A percentile compares a stretch with the other conserved stretches of the same genome.
Conservation (phyloP, 129 eudicot species). For the Solidago caesia region DNA sequence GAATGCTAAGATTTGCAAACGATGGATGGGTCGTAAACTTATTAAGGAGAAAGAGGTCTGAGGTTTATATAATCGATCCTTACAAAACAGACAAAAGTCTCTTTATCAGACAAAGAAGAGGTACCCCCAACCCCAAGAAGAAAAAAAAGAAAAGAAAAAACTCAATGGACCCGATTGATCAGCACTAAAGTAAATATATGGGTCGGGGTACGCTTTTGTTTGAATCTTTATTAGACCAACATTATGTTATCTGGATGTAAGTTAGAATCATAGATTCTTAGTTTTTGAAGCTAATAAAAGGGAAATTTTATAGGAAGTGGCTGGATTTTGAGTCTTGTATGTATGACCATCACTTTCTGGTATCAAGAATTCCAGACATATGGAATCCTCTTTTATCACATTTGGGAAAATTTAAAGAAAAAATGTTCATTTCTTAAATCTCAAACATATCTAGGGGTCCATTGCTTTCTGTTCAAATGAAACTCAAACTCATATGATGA, state of each 20-base stretch:
- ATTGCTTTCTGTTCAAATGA: background rate
- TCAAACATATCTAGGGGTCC: background rate
- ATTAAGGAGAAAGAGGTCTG: slow-evolving; percentile 9
- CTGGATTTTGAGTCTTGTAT: slow-evolving; percentile 10
- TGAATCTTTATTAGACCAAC: slow-evolving; percentile 18
- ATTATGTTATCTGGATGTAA: slow-evolving; percentile 29
- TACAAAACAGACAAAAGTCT: slow-evolving; percentile 28
- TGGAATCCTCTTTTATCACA: slow-evolving; percentile 4
- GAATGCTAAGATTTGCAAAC: background rate
- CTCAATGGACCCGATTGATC: slow-evolving; percentile 29
- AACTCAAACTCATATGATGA: background rate
- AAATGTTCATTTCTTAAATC: background rate
- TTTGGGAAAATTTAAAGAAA: background rate
- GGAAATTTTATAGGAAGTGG: slow-evolving; percentile 26
- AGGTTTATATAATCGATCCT: background rate
- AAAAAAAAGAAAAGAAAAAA: slow-evolving; percentile 1
- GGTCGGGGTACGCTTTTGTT: slow-evolving; percentile 35
- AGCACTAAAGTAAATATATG: slow-evolving; percentile 29
- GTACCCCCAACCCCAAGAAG: slow-evolving; percentile 2
- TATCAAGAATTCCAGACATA: slow-evolving; percentile 28
- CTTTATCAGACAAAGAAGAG: slow-evolving; percentile 39
- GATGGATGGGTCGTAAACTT: background rate
- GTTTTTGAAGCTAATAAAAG: slow-evolving; percentile 21
- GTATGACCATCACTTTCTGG: slow-evolving; percentile 25
- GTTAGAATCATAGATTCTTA: slow-evolving; percentile 23